A percentile compares a stretch with the other conserved stretches of the same genome.
phyloP scores from a whole-genome alignment of 2,329 filamentous ascomycete species.

The Ophiocordyceps robertsii region DNA sequence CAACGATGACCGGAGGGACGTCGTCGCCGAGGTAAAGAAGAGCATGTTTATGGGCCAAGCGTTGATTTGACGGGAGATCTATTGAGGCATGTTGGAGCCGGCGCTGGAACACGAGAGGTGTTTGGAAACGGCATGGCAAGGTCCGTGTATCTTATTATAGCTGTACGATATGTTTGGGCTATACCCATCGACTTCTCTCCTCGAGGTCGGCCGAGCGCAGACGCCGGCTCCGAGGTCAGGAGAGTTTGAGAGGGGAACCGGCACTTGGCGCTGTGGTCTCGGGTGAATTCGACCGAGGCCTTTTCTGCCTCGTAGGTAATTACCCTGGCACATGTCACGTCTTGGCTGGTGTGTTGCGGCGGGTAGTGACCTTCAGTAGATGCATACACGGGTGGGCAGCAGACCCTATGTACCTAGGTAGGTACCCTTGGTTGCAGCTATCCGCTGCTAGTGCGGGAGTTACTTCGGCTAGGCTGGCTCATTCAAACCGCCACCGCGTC shows the following conservation, averaged over 20 bases:
- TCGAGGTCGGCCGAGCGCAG: too few relatives aligned
- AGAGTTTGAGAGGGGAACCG: too few relatives aligned
- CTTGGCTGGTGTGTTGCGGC: too few relatives aligned
- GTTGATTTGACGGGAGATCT: conserved; percentile 34
- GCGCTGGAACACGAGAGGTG: too few relatives aligned
- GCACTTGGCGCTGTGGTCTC: too few relatives aligned
- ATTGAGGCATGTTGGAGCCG: neutral
- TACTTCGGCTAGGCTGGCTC: neutral
- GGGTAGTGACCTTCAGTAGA: neutral
- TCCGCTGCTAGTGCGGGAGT: neutral
- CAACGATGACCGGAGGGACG: conserved; percentile 75
- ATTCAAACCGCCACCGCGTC: conserved; percentile 7
- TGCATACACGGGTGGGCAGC: neutral
- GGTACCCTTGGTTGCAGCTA: neutral
- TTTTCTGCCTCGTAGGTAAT: too few relatives aligned
- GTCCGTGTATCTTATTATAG: neutral
- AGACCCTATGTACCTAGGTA: too few relatives aligned
- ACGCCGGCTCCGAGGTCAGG: neutral
- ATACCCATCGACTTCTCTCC: too few relatives aligned
- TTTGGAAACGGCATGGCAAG: neutral
- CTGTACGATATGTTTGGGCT: neutral
- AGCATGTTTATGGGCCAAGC: conserved; percentile 77
- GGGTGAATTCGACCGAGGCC: too few relatives aligned
- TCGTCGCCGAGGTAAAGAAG: conserved; percentile 83
- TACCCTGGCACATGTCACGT: too few relatives aligned